Evolutionary conservation across 1,139 yeast species (phyloP).

Genomic region (Candida tropicalis): DNA sequence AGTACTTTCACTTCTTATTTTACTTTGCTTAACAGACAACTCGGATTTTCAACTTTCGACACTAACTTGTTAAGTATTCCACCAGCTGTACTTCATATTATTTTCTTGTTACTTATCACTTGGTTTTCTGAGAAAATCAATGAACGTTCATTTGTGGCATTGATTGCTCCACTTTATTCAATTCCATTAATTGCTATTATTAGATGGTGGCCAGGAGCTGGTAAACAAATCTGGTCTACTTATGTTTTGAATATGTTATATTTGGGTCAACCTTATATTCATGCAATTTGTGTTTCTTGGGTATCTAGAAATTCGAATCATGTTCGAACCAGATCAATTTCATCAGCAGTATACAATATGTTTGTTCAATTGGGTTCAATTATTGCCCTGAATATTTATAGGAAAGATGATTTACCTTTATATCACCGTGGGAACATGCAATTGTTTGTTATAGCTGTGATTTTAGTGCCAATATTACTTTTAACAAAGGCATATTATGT

Average conservation of each 20-base stretch:
- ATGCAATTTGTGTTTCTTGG: slow-evolving; percentile 63
- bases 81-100: slow-evolving; percentile 17
- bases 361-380: slow-evolving; percentile 59
- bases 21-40: slow-evolving; percentile 37
- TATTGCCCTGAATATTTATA: slow-evolving; percentile 56
- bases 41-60: slow-evolving; percentile 59
- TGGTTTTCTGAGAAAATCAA: slow-evolving; percentile 43
- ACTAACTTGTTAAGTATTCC: slow-evolving; percentile 63
- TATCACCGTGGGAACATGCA: slow-evolving; percentile 56
- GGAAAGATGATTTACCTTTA: slow-evolving; percentile 57
- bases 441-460: slow-evolving; percentile 21
- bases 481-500: slow-evolving; percentile 43
- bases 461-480: slow-evolving; percentile 22
- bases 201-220: slow-evolving; percentile 54
- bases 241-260: slow-evolving; percentile 50
- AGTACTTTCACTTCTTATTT: slow-evolving; percentile 34
- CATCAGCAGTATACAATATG: slow-evolving; percentile 61
- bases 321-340: slow-evolving; percentile 59
- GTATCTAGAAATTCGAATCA: slow-evolving; percentile 62
- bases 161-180: slow-evolving; percentile 40
- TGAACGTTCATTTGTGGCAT: slow-evolving; percentile 34
- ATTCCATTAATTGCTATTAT: slow-evolving; percentile 43
- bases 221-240: slow-evolving; percentile 52
- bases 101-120: slow-evolving; percentile 38
- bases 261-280: slow-evolving; percentile 51